A percentile compares a stretch with the other conserved stretches of the same genome.
phyloP scores from a whole-genome alignment of 164 flowering plant genomes.

The Nelumbo lutea region DNA sequence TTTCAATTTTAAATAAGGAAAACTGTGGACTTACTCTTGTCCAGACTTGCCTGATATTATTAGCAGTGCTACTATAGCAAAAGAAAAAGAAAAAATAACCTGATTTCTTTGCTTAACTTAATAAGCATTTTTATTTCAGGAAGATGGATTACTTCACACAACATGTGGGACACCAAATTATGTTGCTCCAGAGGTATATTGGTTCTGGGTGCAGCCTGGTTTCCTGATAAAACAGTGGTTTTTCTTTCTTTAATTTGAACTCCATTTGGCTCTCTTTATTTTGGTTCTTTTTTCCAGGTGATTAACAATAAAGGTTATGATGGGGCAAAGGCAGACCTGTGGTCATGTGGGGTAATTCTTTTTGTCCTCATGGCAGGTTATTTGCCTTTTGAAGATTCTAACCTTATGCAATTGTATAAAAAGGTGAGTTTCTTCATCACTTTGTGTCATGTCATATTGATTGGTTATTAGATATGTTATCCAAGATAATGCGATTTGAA shows the following conservation, averaged over 20 bases:
- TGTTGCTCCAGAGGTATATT: slow-evolving; percentile 96
- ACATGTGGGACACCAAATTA: slow-evolving; percentile 98
- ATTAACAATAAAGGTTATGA: slow-evolving; percentile 90
- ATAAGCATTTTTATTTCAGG: slow-evolving; percentile 34
- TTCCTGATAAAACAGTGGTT: not conserved
- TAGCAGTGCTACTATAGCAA: not conserved
- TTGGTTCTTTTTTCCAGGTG: slow-evolving; percentile 44
- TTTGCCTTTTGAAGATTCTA: slow-evolving; percentile 91
- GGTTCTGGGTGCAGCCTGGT: slow-evolving; percentile 6
- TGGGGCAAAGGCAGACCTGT: slow-evolving; percentile 95
- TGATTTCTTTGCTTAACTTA: not conserved
- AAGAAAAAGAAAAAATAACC: no score
- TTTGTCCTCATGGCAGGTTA: slow-evolving; percentile 96
- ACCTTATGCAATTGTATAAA: slow-evolving; percentile 73
- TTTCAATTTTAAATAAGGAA: not conserved
- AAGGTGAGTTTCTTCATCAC: slow-evolving; percentile 41
- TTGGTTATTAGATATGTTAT: not conserved
- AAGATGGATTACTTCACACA: slow-evolving; percentile 92
- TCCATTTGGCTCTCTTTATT: not conserved
- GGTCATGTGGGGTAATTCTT: slow-evolving; percentile 98
- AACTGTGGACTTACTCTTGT: not conserved
- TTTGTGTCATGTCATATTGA: not conserved
- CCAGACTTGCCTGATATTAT: not conserved
- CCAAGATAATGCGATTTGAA: not conserved
- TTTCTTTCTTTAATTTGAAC: not conserved